phyloP scores from a whole-genome alignment of 2,329 filamentous ascomycete species.

The Ascosphaera aggregata region DNA sequence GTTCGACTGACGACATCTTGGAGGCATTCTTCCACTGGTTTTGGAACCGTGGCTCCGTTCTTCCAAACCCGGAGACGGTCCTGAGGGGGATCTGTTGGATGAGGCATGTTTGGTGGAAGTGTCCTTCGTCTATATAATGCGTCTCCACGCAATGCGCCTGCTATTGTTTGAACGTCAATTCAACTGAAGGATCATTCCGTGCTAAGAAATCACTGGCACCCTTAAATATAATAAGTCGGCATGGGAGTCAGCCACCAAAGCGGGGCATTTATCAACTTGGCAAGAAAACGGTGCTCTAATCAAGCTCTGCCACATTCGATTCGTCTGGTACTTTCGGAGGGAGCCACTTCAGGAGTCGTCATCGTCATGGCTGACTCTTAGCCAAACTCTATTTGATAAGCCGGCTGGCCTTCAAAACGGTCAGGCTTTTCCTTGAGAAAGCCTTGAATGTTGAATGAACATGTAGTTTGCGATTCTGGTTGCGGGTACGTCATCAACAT shows the following conservation, averaged over 20 bases:
- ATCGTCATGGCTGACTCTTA: no score
- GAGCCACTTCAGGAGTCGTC: no score
- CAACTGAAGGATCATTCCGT: not conserved
- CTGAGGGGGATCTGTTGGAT: not conserved
- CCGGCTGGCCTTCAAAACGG: no score
- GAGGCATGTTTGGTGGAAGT: not conserved
- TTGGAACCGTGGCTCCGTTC: conserved; percentile 1
- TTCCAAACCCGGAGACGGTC: not conserved
- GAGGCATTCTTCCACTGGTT: conserved; percentile 5
- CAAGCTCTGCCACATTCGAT: not conserved
- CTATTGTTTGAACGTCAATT: no score
- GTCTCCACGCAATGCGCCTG: no score
- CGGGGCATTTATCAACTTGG: not conserved
- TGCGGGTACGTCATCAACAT: no score
- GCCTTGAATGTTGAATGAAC: no score
- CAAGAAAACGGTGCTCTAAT: not conserved
- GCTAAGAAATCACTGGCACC: not conserved
- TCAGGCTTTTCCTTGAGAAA: no score
- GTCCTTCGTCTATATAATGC: no score
- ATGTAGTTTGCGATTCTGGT: no score
- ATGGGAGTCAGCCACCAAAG: not conserved
- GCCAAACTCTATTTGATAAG: no score
- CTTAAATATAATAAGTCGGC: no score
- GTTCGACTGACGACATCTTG: conserved; percentile 7
- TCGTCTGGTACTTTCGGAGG: not conserved